These are phyloP conservation scores for Coniochaeta sp. DNA, from an alignment of 2,329 filamentous ascomycete genomes.

Conservation along the genomic window DNA sequence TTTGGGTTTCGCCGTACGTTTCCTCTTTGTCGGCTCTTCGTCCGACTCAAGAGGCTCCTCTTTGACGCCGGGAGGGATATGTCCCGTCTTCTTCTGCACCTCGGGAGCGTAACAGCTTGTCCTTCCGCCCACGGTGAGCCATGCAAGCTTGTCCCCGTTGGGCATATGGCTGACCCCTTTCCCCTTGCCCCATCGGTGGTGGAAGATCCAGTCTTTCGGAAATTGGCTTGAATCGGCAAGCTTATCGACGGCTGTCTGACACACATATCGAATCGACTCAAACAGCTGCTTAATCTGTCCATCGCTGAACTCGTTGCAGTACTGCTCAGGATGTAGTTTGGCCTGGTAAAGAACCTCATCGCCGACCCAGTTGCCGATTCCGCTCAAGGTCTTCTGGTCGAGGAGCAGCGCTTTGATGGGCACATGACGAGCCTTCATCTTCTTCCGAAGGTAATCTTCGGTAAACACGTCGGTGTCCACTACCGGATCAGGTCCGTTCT, in stretches of 20 bases:
- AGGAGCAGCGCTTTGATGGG: conserved; percentile 85
- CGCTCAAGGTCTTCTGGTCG: conserved; percentile 82
- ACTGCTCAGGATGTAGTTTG: conserved; percentile 87
- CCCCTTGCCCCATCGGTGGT: conserved; percentile 82
- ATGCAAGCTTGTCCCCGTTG: conserved; percentile 77
- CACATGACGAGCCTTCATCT: conserved; percentile 69
- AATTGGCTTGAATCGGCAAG: conserved; percentile 80
- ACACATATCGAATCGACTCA: conserved; percentile 69
- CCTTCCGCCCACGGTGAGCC: conserved; percentile 81
- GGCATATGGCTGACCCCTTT: conserved; percentile 70
- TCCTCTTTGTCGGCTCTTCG: conserved; percentile 16
- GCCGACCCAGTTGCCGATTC: conserved; percentile 95
- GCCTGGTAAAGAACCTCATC: conserved; percentile 92
- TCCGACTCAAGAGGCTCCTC: conserved; percentile 29
- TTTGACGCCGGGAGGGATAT: conserved; percentile 33
- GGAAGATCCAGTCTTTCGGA: conserved; percentile 82
- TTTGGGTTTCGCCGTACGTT: conserved; percentile 18
- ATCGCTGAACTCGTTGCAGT: conserved; percentile 73
- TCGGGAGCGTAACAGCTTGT: conserved; percentile 85
- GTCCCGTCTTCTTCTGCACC: conserved; percentile 72
- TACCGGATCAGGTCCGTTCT: conserved; percentile 92
- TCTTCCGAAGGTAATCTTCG: conserved; percentile 63
- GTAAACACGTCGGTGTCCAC: conserved; percentile 73
- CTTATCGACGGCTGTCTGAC: conserved; percentile 68
- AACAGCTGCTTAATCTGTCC: conserved; percentile 67